These are phyloP conservation scores for Thelonectria rubi DNA, from an alignment of 2,329 filamentous ascomycete genomes.

Conservation along the genomic window DNA sequence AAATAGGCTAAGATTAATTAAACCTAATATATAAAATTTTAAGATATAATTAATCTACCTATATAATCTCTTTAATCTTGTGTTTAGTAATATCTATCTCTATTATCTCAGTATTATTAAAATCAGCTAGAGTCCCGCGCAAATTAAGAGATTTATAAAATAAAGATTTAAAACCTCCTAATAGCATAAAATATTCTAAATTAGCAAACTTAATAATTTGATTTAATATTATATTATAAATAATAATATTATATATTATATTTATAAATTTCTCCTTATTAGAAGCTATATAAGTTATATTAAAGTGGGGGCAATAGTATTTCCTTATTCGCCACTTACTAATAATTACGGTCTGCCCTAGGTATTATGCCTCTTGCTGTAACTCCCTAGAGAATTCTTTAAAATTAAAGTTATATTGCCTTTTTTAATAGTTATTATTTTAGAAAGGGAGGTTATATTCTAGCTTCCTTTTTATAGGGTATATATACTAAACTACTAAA, in stretches of 20 bases:
- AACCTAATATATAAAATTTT: no score
- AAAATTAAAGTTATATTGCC: constrained; percentile 7
- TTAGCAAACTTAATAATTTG: constrained; percentile 9
- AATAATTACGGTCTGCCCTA: background rate
- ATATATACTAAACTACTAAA: constrained; percentile 2
- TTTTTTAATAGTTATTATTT: background rate
- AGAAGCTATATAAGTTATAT: background rate
- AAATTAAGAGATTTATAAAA: background rate
- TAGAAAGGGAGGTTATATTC: background rate
- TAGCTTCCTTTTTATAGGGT: background rate
- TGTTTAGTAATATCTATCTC: constrained; percentile 4
- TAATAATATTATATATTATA: background rate
- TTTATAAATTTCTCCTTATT: background rate
- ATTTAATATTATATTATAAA: background rate
- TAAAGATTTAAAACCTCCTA: no score
- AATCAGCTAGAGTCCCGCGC: background rate
- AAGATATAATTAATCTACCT: no score
- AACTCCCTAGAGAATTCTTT: constrained; percentile 5
- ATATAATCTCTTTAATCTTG: no score
- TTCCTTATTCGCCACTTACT: background rate
- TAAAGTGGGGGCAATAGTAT: background rate
- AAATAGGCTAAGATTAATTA: no score
- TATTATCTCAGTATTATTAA: background rate
- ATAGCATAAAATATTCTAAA: background rate
- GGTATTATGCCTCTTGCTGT: background rate